Conservation (phyloP, 2,329 filamentous ascomycete species). For the Trichophyton benhamiae region DNA sequence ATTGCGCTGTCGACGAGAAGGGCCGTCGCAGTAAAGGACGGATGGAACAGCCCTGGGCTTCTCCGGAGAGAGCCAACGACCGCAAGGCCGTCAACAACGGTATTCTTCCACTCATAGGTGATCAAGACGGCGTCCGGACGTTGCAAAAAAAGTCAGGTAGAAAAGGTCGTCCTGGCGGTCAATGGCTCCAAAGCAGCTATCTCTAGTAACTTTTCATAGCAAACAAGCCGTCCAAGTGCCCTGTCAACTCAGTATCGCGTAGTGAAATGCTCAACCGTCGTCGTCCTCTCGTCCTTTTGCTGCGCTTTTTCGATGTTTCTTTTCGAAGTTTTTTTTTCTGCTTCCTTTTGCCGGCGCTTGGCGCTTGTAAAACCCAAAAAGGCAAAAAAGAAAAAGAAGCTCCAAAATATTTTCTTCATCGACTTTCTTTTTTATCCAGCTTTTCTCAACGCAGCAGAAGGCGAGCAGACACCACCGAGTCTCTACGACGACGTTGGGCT, state of each 20-base stretch:
- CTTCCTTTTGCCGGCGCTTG: neutral
- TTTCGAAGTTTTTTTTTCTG: neutral
- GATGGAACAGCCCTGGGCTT: neutral
- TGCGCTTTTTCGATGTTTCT: neutral
- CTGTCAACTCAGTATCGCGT: neutral
- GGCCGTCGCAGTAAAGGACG: neutral
- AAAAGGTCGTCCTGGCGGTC: neutral
- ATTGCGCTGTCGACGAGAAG: neutral
- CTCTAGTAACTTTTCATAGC: neutral
- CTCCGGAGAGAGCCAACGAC: neutral
- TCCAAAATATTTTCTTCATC: neutral
- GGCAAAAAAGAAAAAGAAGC: neutral
- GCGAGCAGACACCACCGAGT: neutral
- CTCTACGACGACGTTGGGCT: neutral
- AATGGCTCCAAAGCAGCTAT: neutral
- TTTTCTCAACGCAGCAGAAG: neutral
- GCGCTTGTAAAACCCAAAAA: constrained; percentile 3
- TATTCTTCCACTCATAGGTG: neutral
- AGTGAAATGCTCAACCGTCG: neutral
- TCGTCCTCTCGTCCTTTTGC: neutral
- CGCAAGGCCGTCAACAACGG: neutral
- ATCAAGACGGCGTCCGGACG: neutral
- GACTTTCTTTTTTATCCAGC: neutral
- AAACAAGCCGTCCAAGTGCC: neutral
- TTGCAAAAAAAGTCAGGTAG: no score